These are phyloP conservation scores for Anthostomella pinea DNA, from an alignment of 2,329 filamentous ascomycete species.

Conservation along the genomic window DNA sequence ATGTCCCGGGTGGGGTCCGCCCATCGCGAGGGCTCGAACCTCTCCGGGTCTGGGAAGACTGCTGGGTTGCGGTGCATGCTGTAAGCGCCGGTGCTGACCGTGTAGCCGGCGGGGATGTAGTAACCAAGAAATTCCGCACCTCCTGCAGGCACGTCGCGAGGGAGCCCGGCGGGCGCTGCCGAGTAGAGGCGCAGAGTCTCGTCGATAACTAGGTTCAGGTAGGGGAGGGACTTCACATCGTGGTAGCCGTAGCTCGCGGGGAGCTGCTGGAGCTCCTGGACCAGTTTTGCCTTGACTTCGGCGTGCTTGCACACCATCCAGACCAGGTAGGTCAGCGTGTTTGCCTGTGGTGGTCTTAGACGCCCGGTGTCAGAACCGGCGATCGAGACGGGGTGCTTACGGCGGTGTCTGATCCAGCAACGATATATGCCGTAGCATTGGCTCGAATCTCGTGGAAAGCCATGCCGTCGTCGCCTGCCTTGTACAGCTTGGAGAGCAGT, in stretches of 20 bases:
- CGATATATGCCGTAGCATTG: conserved; percentile 37
- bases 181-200: conserved; percentile 33
- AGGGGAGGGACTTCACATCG: conserved; percentile 31
- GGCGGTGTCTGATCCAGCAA: conserved; percentile 53
- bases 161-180: conserved; percentile 32
- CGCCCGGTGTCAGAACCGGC: too few relatives aligned
- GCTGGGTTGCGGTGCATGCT: conserved; percentile 37
- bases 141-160: conserved; percentile 30
- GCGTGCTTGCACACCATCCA: conserved; percentile 37
- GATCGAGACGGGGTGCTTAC: too few relatives aligned
- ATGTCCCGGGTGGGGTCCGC: conserved; percentile 23
- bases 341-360: too few relatives aligned
- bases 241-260: conserved; percentile 26
- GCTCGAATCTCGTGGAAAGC: conserved; percentile 13
- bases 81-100: conserved; percentile 36
- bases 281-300: conserved; percentile 23
- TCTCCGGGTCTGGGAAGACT: conserved; percentile 37
- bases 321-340: conserved; percentile 45
- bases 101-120: conserved; percentile 33
- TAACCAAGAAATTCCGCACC: conserved; percentile 33
- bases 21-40: conserved; percentile 24
- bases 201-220: conserved; percentile 31
- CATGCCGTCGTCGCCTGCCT: conserved; percentile 29
- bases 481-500: conserved; percentile 38
- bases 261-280: conserved; percentile 17